These are phyloP conservation scores for Scleroderma bovista DNA, from an alignment of 768 basidiomycete genomes.

Conservation along the genomic window DNA sequence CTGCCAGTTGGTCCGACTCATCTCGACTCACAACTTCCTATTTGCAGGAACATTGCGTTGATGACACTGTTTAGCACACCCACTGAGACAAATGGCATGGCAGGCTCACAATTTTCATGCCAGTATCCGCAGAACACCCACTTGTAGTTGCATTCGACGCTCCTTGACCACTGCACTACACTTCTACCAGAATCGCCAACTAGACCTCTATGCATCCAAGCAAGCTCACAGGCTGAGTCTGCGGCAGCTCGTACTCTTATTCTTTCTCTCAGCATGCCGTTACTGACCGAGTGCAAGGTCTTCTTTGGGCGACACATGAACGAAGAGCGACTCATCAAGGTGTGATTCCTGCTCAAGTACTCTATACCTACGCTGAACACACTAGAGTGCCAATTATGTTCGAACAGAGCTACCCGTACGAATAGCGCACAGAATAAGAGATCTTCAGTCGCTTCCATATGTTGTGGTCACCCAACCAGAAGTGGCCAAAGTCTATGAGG, in stretches of 20 bases:
- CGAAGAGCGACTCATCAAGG: constrained; percentile 73
- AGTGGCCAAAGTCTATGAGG: constrained; percentile 79
- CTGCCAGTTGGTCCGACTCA: neutral
- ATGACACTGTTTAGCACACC: neutral
- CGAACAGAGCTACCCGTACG: constrained; percentile 84
- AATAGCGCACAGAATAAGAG: constrained; percentile 81
- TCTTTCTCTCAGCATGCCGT: neutral
- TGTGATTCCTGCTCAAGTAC: constrained; percentile 19
- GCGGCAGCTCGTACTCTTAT: constrained; percentile 61
- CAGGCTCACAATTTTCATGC: constrained; percentile 8
- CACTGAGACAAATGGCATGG: constrained; percentile 20
- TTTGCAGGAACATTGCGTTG: neutral
- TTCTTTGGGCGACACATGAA: constrained; percentile 85
- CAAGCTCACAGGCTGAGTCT: constrained; percentile 68
- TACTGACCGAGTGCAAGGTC: constrained; percentile 40
- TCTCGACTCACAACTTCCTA: neutral
- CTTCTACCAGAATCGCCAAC: constrained; percentile 80
- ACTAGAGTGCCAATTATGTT: constrained; percentile 84
- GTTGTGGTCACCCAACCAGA: constrained; percentile 83
- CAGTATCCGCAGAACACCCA: neutral
- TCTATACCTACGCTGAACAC: neutral
- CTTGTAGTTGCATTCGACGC: constrained; percentile 14
- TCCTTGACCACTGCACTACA: constrained; percentile 40
- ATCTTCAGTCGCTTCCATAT: constrained; percentile 82
- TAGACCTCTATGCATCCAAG: constrained; percentile 75